phyloP scores from a whole-genome alignment of 1,139 yeast species.

The Magnusiomyces magnusii region DNA sequence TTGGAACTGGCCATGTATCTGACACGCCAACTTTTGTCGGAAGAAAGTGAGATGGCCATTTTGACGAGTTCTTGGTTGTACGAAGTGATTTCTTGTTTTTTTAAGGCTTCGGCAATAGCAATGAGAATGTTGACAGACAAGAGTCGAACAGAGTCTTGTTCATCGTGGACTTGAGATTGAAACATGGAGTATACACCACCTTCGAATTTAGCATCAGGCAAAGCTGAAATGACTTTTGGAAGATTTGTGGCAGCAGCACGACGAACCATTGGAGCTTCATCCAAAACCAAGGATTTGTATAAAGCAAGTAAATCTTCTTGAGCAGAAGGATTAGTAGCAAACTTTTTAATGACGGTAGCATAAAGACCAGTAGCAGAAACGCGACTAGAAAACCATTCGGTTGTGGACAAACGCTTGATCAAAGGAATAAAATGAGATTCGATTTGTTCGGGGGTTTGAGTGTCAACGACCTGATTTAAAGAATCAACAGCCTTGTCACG shows the following conservation, averaged over 20 bases:
- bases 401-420: conserved; percentile 68
- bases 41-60: conserved; percentile 55
- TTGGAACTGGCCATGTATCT: conserved; percentile 96
- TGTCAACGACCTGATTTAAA: conserved; percentile 59
- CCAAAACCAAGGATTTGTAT: conserved; percentile 66
- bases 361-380: conserved; percentile 91
- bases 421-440: conserved; percentile 63
- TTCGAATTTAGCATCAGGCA: conserved; percentile 37
- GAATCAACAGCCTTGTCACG: conserved; percentile 92
- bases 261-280: conserved; percentile 98
- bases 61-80: conserved; percentile 29
- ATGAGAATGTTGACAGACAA: conserved; percentile 82
- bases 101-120: conserved; percentile 36
- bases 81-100: conserved; percentile 25
- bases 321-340: conserved; percentile 35
- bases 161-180: conserved; percentile 69
- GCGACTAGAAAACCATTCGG: conserved; percentile 92
- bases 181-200: conserved; percentile 65
- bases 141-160: conserved; percentile 92
- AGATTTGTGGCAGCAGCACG: conserved; percentile 86
- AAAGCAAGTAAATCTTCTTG: conserved; percentile 49
- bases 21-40: conserved; percentile 97
- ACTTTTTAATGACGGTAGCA: conserved; percentile 59
- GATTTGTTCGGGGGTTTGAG: conserved; percentile 60
- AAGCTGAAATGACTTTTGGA: conserved; percentile 59